Evolutionary conservation across 257 asterid genomes (phyloP).

Genomic region (Solanum tarapatanum): DNA sequence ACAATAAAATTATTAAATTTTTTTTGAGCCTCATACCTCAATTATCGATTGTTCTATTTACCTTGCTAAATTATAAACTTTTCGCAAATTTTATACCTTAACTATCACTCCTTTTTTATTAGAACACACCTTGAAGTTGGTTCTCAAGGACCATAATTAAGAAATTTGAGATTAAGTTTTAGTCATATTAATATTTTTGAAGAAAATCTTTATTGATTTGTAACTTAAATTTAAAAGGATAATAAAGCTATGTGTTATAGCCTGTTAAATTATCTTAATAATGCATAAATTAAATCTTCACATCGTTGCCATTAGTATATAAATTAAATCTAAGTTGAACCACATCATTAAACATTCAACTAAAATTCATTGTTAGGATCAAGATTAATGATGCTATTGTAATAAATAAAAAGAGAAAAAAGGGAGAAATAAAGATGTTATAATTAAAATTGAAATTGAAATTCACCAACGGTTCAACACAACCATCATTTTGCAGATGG

Average conservation of each 20-base stretch:
- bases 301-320: background rate
- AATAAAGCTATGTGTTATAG: background rate
- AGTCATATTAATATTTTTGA: background rate
- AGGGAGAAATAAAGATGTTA: background rate
- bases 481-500: background rate
- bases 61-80: accelerated
- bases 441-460: background rate
- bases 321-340: background rate
- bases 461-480: background rate
- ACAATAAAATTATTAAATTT: background rate
- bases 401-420: background rate
- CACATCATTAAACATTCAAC: background rate
- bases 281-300: background rate
- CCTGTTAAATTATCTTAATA: background rate
- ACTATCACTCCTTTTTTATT: background rate
- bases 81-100: background rate
- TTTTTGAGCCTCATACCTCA: background rate
- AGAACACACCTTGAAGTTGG: background rate
- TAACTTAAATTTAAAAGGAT: background rate
- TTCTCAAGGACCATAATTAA: background rate
- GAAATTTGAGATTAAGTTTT: background rate
- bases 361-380: background rate
- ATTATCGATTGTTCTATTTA: background rate
- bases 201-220: background rate
- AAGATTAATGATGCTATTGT: background rate